Evolutionary conservation across 2,329 filamentous ascomycete species (phyloP).

Genomic region (Colletotrichum karsti): DNA sequence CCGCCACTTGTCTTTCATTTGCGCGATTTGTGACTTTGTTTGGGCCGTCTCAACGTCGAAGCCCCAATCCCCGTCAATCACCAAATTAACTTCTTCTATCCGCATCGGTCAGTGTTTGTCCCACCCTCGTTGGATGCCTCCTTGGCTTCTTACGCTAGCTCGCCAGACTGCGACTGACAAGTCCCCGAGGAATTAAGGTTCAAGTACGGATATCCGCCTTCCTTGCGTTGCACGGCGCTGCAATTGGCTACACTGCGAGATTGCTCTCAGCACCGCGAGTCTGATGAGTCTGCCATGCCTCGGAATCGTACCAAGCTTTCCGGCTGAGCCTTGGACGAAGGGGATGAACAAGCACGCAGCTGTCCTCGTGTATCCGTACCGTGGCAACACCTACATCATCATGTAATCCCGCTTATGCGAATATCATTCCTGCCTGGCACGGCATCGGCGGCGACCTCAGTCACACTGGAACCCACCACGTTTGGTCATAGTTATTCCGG

Average conservation of each 20-base stretch:
- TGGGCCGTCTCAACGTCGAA: constrained; percentile 4
- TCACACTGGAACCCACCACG: background rate
- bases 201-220: background rate
- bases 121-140: constrained; percentile 3
- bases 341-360: background rate
- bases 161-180: background rate
- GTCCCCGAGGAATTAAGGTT: constrained; percentile 14
- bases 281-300: background rate
- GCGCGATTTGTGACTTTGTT: constrained; percentile 23
- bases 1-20: constrained; percentile 12
- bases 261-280: background rate
- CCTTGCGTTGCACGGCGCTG: background rate
- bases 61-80: constrained; percentile 15
- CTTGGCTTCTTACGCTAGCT: background rate
- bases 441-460: background rate
- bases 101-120: background rate
- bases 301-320: constrained; percentile 25
- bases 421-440: background rate
- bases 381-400: background rate
- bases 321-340: background rate
- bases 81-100: constrained; percentile 8
- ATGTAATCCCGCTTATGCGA: background rate
- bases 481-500: constrained; percentile 1
- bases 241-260: background rate
- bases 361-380: constrained; percentile 2